Percentiles rank a stretch among this genome's conserved stretches.
Evolutionary conservation across 2,329 filamentous ascomycete species (phyloP).

Genomic region (Diaporthe capsici): DNA sequence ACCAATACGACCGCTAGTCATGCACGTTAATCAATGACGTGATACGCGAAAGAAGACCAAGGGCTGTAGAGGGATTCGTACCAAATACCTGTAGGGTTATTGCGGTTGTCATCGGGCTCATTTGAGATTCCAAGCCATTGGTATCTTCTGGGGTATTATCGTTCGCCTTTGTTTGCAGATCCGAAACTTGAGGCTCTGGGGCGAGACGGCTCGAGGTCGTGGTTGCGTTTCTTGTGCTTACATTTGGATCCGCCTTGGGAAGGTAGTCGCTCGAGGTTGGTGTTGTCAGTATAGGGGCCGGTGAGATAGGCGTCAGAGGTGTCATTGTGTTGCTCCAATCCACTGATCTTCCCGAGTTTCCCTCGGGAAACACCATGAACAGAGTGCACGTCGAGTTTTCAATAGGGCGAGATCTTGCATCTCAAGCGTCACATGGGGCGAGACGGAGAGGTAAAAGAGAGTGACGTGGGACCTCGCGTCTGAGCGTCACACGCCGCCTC

Average conservation of each 20-base stretch:
- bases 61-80: not conserved
- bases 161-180: not conserved
- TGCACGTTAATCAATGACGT: not conserved
- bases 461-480: not conserved
- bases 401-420: not conserved
- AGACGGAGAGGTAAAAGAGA: not conserved
- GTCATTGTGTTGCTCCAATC: not conserved
- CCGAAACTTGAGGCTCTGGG: not conserved
- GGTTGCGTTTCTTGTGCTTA: not conserved
- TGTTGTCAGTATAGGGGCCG: too few species aligned
- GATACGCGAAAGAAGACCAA: too few species aligned
- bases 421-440: not conserved
- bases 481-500: not conserved
- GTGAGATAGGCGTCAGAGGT: not conserved
- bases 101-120: not conserved
- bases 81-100: not conserved
- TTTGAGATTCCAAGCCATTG: not conserved
- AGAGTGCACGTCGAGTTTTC: not conserved
- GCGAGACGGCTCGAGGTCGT: not conserved
- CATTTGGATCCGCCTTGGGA: too few species aligned
- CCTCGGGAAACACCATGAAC: too few species aligned
- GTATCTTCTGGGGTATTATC: not conserved
- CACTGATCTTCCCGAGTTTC: not conserved
- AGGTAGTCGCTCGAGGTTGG: not conserved
- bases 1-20: not conserved